Evolutionary conservation across 306 rosid genomes (phyloP).

Genomic region (Delonix regia): DNA sequence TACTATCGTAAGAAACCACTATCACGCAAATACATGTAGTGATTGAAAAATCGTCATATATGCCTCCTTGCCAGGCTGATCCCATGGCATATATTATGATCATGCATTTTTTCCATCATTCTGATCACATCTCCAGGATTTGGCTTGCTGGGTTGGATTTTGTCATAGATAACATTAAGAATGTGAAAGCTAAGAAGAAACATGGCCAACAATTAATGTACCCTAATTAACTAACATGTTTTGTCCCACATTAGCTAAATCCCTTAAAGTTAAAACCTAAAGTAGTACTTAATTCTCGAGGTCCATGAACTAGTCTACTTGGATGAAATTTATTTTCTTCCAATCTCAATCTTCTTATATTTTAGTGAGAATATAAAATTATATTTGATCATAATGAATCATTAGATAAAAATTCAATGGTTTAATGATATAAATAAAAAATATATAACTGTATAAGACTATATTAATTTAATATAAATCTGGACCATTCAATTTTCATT

Average conservation of each 20-base stretch:
- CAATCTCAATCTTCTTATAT: too few relatives aligned
- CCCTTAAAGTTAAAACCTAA: too few relatives aligned
- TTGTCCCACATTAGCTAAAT: not conserved
- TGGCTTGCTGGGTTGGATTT: constrained; percentile 4
- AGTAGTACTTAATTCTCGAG: not conserved
- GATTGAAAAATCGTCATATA: not conserved
- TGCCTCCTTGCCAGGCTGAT: constrained; percentile 44
- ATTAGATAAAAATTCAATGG: too few relatives aligned
- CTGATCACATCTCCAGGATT: constrained; percentile 2
- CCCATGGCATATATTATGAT: constrained; percentile 39
- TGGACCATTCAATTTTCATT: too few relatives aligned
- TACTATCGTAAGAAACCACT: constrained; percentile 82
- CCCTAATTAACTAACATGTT: not conserved
- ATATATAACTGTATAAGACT: too few relatives aligned
- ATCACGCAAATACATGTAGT: constrained; percentile 28
- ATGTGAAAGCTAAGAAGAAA: not conserved
- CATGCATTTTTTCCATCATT: constrained; percentile 47
- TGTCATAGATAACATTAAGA: not conserved
- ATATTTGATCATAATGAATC: too few relatives aligned
- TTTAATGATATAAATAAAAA: too few relatives aligned
- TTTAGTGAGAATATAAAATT: too few relatives aligned
- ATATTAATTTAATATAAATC: too few relatives aligned
- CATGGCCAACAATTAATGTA: not conserved
- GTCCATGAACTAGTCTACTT: too few relatives aligned
- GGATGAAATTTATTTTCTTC: too few relatives aligned